These are phyloP conservation scores for Picea glauca DNA, from an alignment of 75 land plant genomes.

Conservation along the genomic window DNA sequence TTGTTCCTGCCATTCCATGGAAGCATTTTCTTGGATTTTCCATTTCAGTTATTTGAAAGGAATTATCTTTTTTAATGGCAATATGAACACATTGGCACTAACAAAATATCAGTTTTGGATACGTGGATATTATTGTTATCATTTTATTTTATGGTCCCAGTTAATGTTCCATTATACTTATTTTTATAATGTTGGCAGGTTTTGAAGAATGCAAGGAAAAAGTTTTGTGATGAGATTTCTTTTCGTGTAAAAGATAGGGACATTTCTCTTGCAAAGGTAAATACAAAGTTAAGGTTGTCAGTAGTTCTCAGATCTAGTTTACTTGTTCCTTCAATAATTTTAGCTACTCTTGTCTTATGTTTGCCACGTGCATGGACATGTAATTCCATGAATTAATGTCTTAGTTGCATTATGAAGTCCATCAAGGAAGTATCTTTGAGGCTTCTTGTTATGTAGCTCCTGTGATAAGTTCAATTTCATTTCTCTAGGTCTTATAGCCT, in stretches of 20 bases:
- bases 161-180: not conserved
- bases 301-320: no score
- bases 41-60: no score
- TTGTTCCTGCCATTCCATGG: no score
- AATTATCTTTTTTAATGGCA: not conserved
- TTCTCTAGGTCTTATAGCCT: not conserved
- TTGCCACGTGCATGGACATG: not conserved
- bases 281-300: no score
- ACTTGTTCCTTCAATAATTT: not conserved
- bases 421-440: constrained; percentile 6
- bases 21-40: no score
- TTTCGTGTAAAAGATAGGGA: no score
- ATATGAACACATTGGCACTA: not conserved
- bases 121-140: not conserved
- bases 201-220: no score
- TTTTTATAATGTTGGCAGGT: no score
- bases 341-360: not conserved
- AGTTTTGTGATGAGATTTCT: no score
- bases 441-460: not conserved
- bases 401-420: not conserved
- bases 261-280: no score
- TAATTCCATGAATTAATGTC: not conserved
- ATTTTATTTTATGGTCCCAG: not conserved
- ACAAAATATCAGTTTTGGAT: not conserved
- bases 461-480: not conserved